phyloP scores from a whole-genome alignment of 179 eudicot species.

The Actinidia polygama region DNA sequence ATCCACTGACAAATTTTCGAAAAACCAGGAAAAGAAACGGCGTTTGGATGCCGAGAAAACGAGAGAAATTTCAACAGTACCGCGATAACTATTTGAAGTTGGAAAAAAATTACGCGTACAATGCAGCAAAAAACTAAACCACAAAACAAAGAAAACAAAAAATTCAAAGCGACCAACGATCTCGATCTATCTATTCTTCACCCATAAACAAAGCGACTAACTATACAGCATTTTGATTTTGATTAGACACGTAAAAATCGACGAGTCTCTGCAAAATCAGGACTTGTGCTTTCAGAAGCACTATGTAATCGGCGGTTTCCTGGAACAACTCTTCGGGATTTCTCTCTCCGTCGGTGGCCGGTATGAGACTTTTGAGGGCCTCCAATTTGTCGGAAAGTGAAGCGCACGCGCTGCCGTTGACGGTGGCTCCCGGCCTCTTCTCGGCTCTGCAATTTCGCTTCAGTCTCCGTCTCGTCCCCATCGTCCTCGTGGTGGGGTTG shows the following conservation, averaged over 20 bases:
- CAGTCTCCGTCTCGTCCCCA: conserved; percentile 23
- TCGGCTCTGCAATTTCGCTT: conserved; percentile 5
- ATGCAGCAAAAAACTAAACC: conserved; percentile 1
- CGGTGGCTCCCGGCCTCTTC: conserved; percentile 6
- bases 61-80: background rate
- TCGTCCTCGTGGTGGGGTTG: conserved; percentile 12
- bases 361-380: conserved; percentile 47
- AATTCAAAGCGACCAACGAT: background rate
- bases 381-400: conserved; percentile 42
- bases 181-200: background rate
- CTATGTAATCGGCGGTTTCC: conserved; percentile 57
- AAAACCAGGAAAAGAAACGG: background rate
- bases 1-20: background rate
- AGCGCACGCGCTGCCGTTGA: background rate
- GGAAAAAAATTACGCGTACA: background rate
- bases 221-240: conserved; percentile 17
- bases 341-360: conserved; percentile 14
- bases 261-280: conserved; percentile 43
- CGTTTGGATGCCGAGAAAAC: conserved; percentile 10
- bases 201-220: background rate
- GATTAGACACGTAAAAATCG: conserved; percentile 37
- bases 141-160: background rate
- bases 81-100: background rate
- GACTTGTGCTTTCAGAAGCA: conserved; percentile 44
- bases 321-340: conserved; percentile 49